Evolutionary conservation across 2,329 filamentous ascomycete species (phyloP).

Genomic region (Paraconiothyrium brasiliense): DNA sequence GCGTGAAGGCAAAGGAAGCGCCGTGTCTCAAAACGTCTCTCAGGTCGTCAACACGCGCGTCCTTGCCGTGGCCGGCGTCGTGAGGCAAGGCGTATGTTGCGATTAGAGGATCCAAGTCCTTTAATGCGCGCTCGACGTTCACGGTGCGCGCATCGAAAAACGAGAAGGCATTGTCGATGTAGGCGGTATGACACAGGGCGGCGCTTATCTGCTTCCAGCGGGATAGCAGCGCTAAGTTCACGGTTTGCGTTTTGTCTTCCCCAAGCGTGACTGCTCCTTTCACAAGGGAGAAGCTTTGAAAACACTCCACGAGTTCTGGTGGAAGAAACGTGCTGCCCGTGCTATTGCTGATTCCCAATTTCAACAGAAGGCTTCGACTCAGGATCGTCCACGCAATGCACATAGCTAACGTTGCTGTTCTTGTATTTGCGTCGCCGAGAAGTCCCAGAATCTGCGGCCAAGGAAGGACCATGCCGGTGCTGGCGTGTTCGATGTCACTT

Average conservation of each 20-base stretch:
- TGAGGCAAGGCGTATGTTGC: conserved; percentile 16
- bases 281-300: conserved; percentile 25
- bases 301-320: conserved; percentile 26
- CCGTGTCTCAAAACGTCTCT: conserved; percentile 19
- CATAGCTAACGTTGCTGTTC: conserved; percentile 18
- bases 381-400: conserved; percentile 26
- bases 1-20: conserved; percentile 24
- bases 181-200: conserved; percentile 21
- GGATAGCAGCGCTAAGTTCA: conserved; percentile 23
- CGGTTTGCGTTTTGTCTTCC: conserved; percentile 11
- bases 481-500: conserved; percentile 23
- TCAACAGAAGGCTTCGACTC: conserved; percentile 25
- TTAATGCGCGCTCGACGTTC: conserved; percentile 26
- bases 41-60: conserved; percentile 20
- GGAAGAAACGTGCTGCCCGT: conserved; percentile 25
- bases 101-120: conserved; percentile 27
- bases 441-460: conserved; percentile 18
- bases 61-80: conserved; percentile 8
- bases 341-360: conserved; percentile 23
- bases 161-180: conserved; percentile 23
- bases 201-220: conserved; percentile 27
- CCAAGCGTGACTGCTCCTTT: conserved; percentile 16
- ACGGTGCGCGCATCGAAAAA: conserved; percentile 26
- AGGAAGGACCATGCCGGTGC: conserved; percentile 18
- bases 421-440: conserved; percentile 14